Base-by-base conservation (phyloP, 1,139 yeast genomes). In the Suhomyces yuchorum region DNA sequence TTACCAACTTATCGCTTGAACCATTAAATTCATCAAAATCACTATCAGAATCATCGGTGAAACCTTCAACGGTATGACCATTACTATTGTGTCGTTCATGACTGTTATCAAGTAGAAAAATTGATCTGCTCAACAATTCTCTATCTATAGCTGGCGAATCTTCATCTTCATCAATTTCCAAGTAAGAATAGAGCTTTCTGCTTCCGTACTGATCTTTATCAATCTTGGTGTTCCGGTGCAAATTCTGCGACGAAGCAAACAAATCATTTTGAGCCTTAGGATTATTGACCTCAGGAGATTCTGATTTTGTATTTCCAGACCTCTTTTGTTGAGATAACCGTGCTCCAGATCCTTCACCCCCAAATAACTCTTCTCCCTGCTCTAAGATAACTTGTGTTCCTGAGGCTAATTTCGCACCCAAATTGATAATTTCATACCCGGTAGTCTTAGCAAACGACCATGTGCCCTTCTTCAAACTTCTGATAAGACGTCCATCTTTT, bases 351-450 rank as follows among this genome's bases (percentile, higher is more conserved):
- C 91, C 91, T 51, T 75, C 75, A 1, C 92, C 92, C 2, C 92
- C 92, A 47, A 87, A 68, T 4, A 78, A 77, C 52, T 82, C 86
- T 61, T 92, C 98, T 0, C 96, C 86, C 50, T 80, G 82, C 56
- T 91, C 97, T 44, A 92, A 69, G 8, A 89, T 66, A 0, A 84
- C 83, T 61, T 91, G 97, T 0, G 97, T 89, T 0, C 97, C 97
- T 4, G 92, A 86, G 1, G 96, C 95, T 33, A 92, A 63, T 58
- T 87, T 89, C 0, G 88, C 96, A 0, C 97, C 97, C 44, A 93
- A 71, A 57, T 85, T 85, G 38, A 92, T 73, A 34, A 92, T 66
- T 63, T 92, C 97, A 50, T 85, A 86, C 2, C 96, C 82, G 0
- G 98, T 87, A 9, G 86, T 84, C 56, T 80, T 83, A 1, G 93